Evolutionary conservation across 2,329 filamentous ascomycete species (phyloP).

Genomic region (Nothomitra cinnamomea): DNA sequence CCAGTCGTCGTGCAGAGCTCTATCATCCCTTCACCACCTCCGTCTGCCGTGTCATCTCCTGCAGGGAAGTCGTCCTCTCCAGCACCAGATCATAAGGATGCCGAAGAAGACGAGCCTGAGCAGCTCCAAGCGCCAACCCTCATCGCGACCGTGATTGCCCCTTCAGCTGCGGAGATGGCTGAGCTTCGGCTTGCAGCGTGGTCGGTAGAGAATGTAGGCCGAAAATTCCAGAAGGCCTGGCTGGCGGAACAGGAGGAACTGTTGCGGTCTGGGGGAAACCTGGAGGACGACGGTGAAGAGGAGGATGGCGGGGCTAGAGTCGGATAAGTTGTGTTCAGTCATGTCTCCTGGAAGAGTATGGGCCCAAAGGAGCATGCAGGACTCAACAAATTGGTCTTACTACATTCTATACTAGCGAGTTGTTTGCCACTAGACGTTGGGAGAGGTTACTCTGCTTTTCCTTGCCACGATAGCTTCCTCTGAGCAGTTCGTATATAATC

Average conservation of each 20-base stretch:
- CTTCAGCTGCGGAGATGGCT: conserved; percentile 27
- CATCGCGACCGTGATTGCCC: conserved; percentile 36
- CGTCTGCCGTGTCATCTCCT: conserved; percentile 19
- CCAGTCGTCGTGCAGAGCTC: not conserved
- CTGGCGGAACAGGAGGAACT: conserved; percentile 17
- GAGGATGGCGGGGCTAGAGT: conserved; percentile 9
- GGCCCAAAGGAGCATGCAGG: no score
- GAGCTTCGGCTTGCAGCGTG: conserved; percentile 37
- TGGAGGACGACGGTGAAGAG: conserved; percentile 6
- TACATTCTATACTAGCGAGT: no score
- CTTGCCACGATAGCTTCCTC: no score
- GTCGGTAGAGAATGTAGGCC: conserved; percentile 36
- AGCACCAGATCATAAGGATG: not conserved
- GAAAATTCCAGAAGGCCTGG: conserved; percentile 39
- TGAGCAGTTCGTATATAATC: no score
- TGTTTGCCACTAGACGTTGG: no score
- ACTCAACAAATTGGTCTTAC: no score
- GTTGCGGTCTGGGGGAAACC: not conserved
- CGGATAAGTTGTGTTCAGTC: no score
- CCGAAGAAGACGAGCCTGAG: not conserved
- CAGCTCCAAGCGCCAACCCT: conserved; percentile 31
- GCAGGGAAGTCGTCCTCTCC: not conserved
- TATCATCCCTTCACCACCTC: not conserved
- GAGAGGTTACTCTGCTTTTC: no score
- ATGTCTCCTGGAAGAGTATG: no score